Base-by-base conservation (phyloP, 192 early-diverging fungal species). In the Mortierella alpina region DNA sequence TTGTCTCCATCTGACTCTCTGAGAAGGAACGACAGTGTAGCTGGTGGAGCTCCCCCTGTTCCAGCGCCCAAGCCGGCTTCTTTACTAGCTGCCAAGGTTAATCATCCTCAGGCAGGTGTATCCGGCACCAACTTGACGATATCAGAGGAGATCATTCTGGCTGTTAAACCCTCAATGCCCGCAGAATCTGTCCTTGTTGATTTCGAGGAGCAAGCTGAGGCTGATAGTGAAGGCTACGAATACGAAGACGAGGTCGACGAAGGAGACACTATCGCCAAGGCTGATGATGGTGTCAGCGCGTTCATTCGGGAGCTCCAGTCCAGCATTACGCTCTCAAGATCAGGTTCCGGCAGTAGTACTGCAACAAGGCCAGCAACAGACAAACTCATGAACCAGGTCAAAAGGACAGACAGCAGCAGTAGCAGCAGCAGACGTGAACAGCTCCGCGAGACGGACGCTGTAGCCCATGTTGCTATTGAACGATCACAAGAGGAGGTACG, bases 231-330 rank as follows among this genome's bases (percentile, higher is more conserved):
- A 23, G 47, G 47, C 22, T 50, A 70, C n/a, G 69, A 79, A 2
- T 41, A 60, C 2, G 60, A 47, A 3, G 14, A 39, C 5, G 50
- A 70, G 23, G 42, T 41, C 6, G 69, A 72, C 2, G 69, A 72
- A 13, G 77, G 59, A 3, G 64, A 63, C 12, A 59, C 58, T 54
- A 44, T 59, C 2, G 52, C 49, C 46, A 46, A 62, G 39, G 23
- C 14, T 2, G 52, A 56, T 45, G 60, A 76, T 45, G 73, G 73
- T 23, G 67, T 76, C 14, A 63, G 53, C 22, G 67, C 67, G 10
- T 63, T 72, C 40, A 80, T 80, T 47, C 63, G 70, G 13, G 77
- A 72, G 17, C 59, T 80, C 15, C 52, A 80, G n/a, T 80, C 77
- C 18, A 80, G 70, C 17, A 68, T 72, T 18, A 15, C 64, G 0